phyloP scores from a whole-genome alignment of 1,139 yeast species.

The Hyphopichia pseudoburtonii region DNA sequence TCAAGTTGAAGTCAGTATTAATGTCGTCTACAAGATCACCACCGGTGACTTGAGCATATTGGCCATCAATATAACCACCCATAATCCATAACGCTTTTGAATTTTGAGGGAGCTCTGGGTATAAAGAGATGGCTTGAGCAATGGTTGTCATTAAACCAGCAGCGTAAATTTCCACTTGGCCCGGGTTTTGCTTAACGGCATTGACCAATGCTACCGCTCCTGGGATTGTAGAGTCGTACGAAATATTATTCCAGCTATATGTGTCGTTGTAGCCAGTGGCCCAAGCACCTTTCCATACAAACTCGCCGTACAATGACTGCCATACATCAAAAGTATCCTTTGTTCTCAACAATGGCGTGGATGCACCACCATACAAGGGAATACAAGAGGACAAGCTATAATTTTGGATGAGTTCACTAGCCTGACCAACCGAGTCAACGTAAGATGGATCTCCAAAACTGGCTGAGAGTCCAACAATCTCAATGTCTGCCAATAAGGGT shows the following conservation, averaged over 20 bases:
- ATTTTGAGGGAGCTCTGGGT: slow-evolving; percentile 35
- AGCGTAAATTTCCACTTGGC: slow-evolving; percentile 34
- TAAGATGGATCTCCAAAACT: slow-evolving; percentile 36
- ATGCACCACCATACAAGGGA: slow-evolving; percentile 39
- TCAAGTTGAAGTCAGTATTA: slow-evolving; percentile 41
- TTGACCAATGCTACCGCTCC: slow-evolving; percentile 39
- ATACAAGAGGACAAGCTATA: slow-evolving; percentile 36
- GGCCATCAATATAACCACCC: slow-evolving; percentile 44
- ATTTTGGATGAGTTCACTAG: slow-evolving; percentile 21
- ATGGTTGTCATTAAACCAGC: slow-evolving; percentile 44
- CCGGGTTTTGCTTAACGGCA: slow-evolving; percentile 33
- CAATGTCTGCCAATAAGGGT: slow-evolving; percentile 38
- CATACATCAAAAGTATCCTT: slow-evolving; percentile 37
- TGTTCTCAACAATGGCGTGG: slow-evolving; percentile 34
- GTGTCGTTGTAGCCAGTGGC: slow-evolving; percentile 25
- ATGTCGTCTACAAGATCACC: slow-evolving; percentile 25
- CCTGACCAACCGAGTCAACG: slow-evolving; percentile 35
- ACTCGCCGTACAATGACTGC: slow-evolving; percentile 34
- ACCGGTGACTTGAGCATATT: slow-evolving; percentile 35
- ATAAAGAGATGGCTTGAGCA: slow-evolving; percentile 40
- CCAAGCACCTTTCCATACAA: slow-evolving; percentile 45
- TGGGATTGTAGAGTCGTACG: slow-evolving; percentile 23
- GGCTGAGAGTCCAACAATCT: slow-evolving; percentile 37
- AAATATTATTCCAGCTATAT: slow-evolving; percentile 28
- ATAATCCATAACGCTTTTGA: slow-evolving; percentile 39